Base-by-base conservation (phyloP, 169 alveolate species). In the Blepharisma undulans region DNA sequence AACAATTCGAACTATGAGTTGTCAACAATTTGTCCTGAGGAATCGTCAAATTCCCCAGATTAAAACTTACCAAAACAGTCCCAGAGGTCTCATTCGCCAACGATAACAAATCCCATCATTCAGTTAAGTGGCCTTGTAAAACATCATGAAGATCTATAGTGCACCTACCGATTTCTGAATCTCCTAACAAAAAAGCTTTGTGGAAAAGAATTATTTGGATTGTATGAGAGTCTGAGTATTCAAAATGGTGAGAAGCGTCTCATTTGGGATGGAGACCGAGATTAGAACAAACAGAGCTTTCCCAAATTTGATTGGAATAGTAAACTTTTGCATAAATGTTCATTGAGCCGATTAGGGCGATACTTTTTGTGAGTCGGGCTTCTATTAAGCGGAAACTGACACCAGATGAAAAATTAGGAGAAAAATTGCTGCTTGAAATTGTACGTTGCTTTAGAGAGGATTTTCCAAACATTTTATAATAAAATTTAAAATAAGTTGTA, bases 181-280 rank as follows among this genome's bases (percentile, higher is more conserved):
- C 87, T 2, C 87, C 87, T 27, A 79, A 30, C 12, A 79, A n/a
- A 22, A 79, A n/a, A n/a, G 36, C 25, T 32, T 79, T 79, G 18
- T 79, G 71, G 72, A 30, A 79, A 1, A 79, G 61, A 32, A 33
- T 79, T 22, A 79, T 22, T 32, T 79, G 48, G 33, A 74, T 22
- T 18, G 80, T 74, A 25, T 29, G 80, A 10, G 80, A 74, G 33
- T 29, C 80, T 74, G 33, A 22, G 29, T 48, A 48, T 12, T 48
- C 66, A 30, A 82, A 82, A 19, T 22, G 22, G n/a, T 82, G 78
- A 10, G 36, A 32, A 19, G 29, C 89, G 89, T 82, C 27, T 74
- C 89, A 82, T 60, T 82, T 82, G 12, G 89, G 89, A 60, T 82
- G 74, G 22, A 82, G 33, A 7, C 89, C 89, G 14, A n/a, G 29